Conservation (phyloP, 129 eudicot species). For the Artemisia argyi region DNA sequence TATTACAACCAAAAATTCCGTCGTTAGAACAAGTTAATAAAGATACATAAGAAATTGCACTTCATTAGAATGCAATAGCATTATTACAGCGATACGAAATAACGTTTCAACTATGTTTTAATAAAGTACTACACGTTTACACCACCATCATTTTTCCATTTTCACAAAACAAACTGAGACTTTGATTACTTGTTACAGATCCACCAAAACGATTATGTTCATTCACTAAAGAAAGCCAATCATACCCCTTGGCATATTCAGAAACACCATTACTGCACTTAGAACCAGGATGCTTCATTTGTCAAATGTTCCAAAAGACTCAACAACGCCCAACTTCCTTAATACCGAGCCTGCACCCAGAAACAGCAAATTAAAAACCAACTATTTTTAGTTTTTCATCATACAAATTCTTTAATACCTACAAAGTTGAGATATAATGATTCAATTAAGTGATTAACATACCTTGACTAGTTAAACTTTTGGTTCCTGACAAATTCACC, state of each 20-base stretch:
- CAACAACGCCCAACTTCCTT: not conserved
- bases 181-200: not conserved
- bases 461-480: slow-evolving; percentile 17
- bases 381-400: not conserved
- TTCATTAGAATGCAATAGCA: no score
- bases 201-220: slow-evolving; percentile 6
- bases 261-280: not conserved
- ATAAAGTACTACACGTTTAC: not conserved
- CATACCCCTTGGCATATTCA: slow-evolving; percentile 17
- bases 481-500: slow-evolving; percentile 1
- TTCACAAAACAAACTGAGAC: slow-evolving; percentile 4
- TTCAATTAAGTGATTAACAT: not conserved
- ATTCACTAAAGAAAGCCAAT: not conserved
- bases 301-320: slow-evolving; percentile 7
- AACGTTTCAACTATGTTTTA: no score
- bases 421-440: not conserved
- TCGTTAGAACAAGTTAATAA: no score
- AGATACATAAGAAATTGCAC: no score
- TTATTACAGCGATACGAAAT: no score
- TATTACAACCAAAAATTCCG: no score
- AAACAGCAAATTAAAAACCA: not conserved
- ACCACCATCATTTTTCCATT: not conserved
- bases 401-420: slow-evolving; percentile 2
- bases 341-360: slow-evolving; percentile 1
- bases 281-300: slow-evolving; percentile 18